A percentile compares a stretch with the other conserved stretches of the same genome.
Conservation (phyloP, 768 basidiomycete species). For the Clathrus columnatus region DNA sequence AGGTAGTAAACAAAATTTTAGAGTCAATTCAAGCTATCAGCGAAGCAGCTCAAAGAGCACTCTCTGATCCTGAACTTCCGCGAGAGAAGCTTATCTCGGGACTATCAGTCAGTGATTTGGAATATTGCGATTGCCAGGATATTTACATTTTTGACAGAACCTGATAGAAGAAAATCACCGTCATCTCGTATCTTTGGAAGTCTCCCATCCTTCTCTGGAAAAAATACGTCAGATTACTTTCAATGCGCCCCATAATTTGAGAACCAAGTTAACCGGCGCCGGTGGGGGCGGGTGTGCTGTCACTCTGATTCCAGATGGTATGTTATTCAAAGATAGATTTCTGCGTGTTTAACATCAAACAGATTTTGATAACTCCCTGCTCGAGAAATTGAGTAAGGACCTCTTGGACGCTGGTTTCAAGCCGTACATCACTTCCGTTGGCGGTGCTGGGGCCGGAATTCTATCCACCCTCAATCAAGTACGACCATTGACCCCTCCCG, state of each 20-base stretch:
- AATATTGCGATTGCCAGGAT: constrained; percentile 9
- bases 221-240: constrained; percentile 64
- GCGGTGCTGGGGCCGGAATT: constrained; percentile 88
- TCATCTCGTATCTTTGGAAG: constrained; percentile 75
- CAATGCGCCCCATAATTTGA: constrained; percentile 54
- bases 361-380: constrained; percentile 62
- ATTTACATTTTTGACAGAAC: constrained; percentile 34
- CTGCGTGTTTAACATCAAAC: constrained; percentile 7
- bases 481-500: constrained; percentile 12
- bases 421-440: constrained; percentile 87
- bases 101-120: constrained; percentile 51
- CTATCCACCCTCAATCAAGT: constrained; percentile 42
- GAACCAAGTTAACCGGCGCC: constrained; percentile 95
- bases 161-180: constrained; percentile 87
- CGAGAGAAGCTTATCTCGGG: constrained; percentile 55
- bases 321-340: constrained; percentile 18
- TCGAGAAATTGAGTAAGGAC: constrained; percentile 49
- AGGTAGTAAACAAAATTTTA: constrained; percentile 67
- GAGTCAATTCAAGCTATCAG: constrained; percentile 77
- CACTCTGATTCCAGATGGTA: constrained; percentile 89
- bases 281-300: constrained; percentile 99
- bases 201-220: constrained; percentile 87
- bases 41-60: constrained; percentile 65
- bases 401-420: constrained; percentile 61
- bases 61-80: constrained; percentile 66